Evolutionary conservation across 139 green algal species (phyloP), one percentile per base, ranked within the genome.

Genomic region (Coccomyxa sp.): DNA sequence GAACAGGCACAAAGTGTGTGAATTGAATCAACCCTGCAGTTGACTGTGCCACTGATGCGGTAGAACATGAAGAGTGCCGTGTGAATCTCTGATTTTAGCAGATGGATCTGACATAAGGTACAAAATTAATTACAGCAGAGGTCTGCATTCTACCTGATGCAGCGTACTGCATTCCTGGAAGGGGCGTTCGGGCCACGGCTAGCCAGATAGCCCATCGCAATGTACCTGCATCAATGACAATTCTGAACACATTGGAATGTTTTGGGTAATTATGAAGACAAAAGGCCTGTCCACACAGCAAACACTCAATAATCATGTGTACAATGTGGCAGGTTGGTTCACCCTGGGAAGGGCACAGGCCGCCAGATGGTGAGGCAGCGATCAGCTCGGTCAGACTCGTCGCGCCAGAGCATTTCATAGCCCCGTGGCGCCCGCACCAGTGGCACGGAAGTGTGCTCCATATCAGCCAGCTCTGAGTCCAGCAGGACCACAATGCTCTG

Each of bases 181-280:
- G 89, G 88, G 7, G 74, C 58, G 16, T 78, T 38, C 18, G 60
- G 58, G 14, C 89, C 88, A 4, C 86, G 23, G 11, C 75, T 84
- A 7, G 88, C 92, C 79, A 98, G 83, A 58, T 86, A 89, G 13
- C 95, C 95, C 81, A 98, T 83, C 0, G 95, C 83, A 28, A 95
- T 88, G 81, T 98, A 98, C 27, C 87, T 90, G 82, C 81, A 79
- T 58, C 80, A 82, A 76, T 51, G 38, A 51, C 7, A 7, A 51
- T 51, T 51, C 38, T 7, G 7, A 51, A 7, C 38, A 51, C 38
- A 51, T 51, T 51, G 38, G 38, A 51, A 51, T 51, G 38, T 51
- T 51, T 51, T 51, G 38, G 38, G 3, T 7, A 51, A 7, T 7
- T 7, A 51, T 51, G 3, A 51, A 51, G 38, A 51, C 3, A 51